A percentile compares a stretch with the other conserved stretches of the same genome.
These are phyloP conservation scores for Entomortierella parvispora DNA, from an alignment of 192 early-diverging fungal genomes.

Conservation along the genomic window DNA sequence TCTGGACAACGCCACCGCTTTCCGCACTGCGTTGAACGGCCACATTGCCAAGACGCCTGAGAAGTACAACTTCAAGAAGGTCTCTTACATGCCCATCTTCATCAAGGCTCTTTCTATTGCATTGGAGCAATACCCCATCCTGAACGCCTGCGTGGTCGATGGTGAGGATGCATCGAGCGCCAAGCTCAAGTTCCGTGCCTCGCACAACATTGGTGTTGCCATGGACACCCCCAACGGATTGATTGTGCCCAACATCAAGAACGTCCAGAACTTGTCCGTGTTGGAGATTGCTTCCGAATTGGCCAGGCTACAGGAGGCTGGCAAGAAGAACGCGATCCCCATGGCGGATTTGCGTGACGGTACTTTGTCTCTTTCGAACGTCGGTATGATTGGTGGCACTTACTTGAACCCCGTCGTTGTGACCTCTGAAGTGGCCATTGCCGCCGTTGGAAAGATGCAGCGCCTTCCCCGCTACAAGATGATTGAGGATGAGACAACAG, in stretches of 20 bases:
- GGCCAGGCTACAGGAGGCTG: slow-evolving; percentile 73
- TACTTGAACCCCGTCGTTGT: slow-evolving; percentile 91
- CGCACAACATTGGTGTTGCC: slow-evolving; percentile 94
- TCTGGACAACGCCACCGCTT: slow-evolving; percentile 72
- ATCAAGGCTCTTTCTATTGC: slow-evolving; percentile 91
- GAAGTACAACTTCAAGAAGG: slow-evolving; percentile 70
- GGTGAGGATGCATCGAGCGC: slow-evolving; percentile 57
- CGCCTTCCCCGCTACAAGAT: slow-evolving; percentile 85
- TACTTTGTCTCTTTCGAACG: slow-evolving; percentile 94
- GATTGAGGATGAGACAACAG: slow-evolving; percentile 58
- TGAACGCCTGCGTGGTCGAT: slow-evolving; percentile 79
- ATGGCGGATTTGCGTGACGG: slow-evolving; percentile 81
- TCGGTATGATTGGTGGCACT: slow-evolving; percentile 94
- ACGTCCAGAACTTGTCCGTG: slow-evolving; percentile 86
- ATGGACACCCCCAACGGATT: slow-evolving; percentile 98
- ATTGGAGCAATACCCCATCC: slow-evolving; percentile 82
- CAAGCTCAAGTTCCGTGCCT: slow-evolving; percentile 75
- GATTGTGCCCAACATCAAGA: slow-evolving; percentile 94
- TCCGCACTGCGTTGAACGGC: slow-evolving; percentile 74
- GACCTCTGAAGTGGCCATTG: slow-evolving; percentile 87
- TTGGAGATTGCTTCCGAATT: slow-evolving; percentile 92
- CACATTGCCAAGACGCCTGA: slow-evolving; percentile 61
- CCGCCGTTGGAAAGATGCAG: slow-evolving; percentile 86
- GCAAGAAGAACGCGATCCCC: slow-evolving; percentile 67
- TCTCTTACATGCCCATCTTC: slow-evolving; percentile 96